phyloP scores from a whole-genome alignment of 345 rosid species.

The Odontarrhena argentea region DNA sequence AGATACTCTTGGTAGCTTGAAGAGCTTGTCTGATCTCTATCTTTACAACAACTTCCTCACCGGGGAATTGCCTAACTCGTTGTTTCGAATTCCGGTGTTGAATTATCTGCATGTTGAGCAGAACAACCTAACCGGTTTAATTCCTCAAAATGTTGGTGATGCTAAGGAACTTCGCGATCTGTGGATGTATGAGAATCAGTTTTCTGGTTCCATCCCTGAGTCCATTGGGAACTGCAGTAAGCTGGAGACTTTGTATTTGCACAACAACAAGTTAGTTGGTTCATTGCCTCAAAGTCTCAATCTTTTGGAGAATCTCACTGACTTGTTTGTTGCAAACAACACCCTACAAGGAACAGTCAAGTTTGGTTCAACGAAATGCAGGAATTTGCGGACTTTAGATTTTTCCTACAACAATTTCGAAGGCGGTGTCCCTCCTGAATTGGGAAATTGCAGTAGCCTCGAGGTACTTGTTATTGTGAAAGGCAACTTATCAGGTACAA shows the following conservation, averaged over 20 bases:
- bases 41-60: conserved; percentile 55
- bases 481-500: conserved; percentile 53
- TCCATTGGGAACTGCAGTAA: conserved; percentile 61
- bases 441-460: conserved; percentile 66
- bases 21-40: conserved; percentile 39
- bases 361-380: conserved; percentile 52
- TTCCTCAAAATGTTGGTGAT: conserved; percentile 58
- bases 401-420: conserved; percentile 58
- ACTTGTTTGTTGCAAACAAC: conserved; percentile 49
- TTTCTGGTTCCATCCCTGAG: conserved; percentile 64
- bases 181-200: conserved; percentile 47
- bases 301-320: conserved; percentile 54
- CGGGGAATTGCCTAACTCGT: conserved; percentile 56
- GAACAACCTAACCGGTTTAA: conserved; percentile 58
- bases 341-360: conserved; percentile 56
- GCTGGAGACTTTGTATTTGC: conserved; percentile 53
- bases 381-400: conserved; percentile 50
- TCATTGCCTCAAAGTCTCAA: conserved; percentile 56
- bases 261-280: conserved; percentile 55
- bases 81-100: conserved; percentile 49
- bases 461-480: conserved; percentile 44
- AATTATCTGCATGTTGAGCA: conserved; percentile 45
- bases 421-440: conserved; percentile 55
- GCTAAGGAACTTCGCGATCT: conserved; percentile 48
- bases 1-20: conserved; percentile 45